phyloP scores from a whole-genome alignment of 345 rosid genomes.

The Hypericum perforatum region DNA sequence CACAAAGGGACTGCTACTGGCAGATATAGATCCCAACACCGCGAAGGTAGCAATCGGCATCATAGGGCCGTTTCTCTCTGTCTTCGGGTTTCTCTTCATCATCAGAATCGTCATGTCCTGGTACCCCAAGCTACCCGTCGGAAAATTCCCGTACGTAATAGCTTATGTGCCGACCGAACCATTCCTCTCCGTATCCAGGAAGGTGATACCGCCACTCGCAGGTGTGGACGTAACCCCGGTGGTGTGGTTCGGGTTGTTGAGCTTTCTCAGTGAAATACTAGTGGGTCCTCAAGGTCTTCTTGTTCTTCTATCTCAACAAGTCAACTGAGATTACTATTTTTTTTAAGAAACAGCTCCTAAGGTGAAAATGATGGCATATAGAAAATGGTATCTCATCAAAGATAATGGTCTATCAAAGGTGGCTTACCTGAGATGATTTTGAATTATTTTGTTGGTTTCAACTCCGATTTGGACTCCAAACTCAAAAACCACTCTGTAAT shows the following conservation, averaged over 20 bases:
- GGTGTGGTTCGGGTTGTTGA: too few relatives aligned
- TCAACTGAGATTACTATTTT: conserved; percentile 16
- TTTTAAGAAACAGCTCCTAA: too few relatives aligned
- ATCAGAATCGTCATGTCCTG: conserved; percentile 85
- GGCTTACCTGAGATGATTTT: too few relatives aligned
- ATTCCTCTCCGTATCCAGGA: conserved; percentile 45
- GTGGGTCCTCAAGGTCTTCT: conserved; percentile 91
- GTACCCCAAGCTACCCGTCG: conserved; percentile 86
- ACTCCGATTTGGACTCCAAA: too few relatives aligned
- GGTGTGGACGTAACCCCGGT: conserved; percentile 25
- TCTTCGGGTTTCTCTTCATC: conserved; percentile 61
- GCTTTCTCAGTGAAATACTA: conserved; percentile 31
- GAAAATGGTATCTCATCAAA: too few relatives aligned
- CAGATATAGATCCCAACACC: conserved; percentile 19
- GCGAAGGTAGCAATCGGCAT: conserved; percentile 54
- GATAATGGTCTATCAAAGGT: too few relatives aligned
- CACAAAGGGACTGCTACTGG: conserved; percentile 26
- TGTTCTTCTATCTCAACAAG: conserved; percentile 73
- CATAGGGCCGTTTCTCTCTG: conserved; percentile 65
- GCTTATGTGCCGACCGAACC: conserved; percentile 95
- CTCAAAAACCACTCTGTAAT: too few relatives aligned
- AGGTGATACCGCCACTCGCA: conserved; percentile 79
- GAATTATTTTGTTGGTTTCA: too few relatives aligned
- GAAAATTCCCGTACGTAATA: conserved; percentile 70
- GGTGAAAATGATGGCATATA: too few relatives aligned